Conservation (phyloP, 352 stramenopile species). For the Pythium chondricola region DNA sequence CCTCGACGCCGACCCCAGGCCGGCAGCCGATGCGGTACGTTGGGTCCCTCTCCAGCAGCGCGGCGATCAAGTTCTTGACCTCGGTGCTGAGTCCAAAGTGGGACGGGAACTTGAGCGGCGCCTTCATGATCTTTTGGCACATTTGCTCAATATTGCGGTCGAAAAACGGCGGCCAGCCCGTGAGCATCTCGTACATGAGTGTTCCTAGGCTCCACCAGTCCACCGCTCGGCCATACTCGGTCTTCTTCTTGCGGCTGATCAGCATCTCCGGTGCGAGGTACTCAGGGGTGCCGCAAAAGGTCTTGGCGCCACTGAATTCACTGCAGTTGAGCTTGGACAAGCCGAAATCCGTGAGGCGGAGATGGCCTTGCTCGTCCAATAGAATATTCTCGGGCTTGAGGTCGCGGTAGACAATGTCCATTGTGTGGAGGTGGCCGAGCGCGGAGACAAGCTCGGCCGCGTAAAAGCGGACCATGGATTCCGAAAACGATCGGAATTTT, state of each 20-base stretch:
- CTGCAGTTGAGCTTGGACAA: slow-evolving; percentile 87
- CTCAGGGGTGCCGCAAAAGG: slow-evolving; percentile 85
- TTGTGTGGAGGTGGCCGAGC: slow-evolving; percentile 85
- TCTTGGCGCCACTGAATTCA: slow-evolving; percentile 75
- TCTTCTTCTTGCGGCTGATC: slow-evolving; percentile 84
- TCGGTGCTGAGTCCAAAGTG: slow-evolving; percentile 71
- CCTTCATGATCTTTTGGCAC: slow-evolving; percentile 90
- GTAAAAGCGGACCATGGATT: slow-evolving; percentile 90
- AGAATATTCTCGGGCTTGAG: slow-evolving; percentile 94
- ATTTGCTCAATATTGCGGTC: slow-evolving; percentile 89
- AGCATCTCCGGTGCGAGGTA: slow-evolving; percentile 89
- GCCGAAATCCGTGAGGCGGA: slow-evolving; percentile 92
- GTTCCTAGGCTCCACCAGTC: slow-evolving; percentile 94
- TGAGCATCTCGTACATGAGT: slow-evolving; percentile 94
- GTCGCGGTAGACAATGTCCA: slow-evolving; percentile 92
- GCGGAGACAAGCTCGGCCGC: slow-evolving; percentile 90
- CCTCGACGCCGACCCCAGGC: slow-evolving; percentile 51
- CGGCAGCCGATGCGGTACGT: slow-evolving; percentile 66
- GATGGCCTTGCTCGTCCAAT: slow-evolving; percentile 88
- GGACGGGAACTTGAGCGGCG: slow-evolving; percentile 79
- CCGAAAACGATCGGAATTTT: slow-evolving; percentile 87
- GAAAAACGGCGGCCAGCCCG: slow-evolving; percentile 91
- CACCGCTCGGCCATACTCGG: slow-evolving; percentile 88
- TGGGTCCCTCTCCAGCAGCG: slow-evolving; percentile 64
- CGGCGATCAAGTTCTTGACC: slow-evolving; percentile 76